phyloP scores from a whole-genome alignment of 2,329 filamentous ascomycete genomes.

The Rhynchosporium agropyri region DNA sequence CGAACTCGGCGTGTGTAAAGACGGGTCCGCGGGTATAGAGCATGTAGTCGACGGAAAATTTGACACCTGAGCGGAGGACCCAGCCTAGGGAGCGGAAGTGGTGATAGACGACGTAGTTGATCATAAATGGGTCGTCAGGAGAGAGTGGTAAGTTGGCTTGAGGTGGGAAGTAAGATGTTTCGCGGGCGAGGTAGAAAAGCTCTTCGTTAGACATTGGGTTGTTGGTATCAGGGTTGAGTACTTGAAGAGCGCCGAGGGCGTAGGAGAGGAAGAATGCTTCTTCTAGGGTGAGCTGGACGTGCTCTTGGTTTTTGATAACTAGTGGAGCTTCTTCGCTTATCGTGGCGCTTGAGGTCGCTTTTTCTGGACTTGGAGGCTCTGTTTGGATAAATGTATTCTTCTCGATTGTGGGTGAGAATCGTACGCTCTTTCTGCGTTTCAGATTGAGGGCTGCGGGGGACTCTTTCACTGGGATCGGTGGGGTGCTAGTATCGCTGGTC shows the following conservation, averaged over 20 bases:
- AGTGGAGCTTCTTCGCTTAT: constrained; percentile 35
- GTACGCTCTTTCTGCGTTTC: constrained; percentile 63
- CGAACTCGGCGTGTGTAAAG: constrained; percentile 94
- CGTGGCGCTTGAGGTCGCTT: constrained; percentile 17
- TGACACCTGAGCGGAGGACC: constrained; percentile 89
- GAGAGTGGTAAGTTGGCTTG: constrained; percentile 50
- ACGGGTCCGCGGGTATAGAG: constrained; percentile 91
- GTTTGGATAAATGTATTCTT: constrained; percentile 63
- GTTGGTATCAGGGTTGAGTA: constrained; percentile 56
- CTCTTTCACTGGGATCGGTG: constrained; percentile 26
- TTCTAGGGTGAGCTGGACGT: constrained; percentile 87
- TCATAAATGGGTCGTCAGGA: constrained; percentile 81
- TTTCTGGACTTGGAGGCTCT: constrained; percentile 43
- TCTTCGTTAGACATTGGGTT: constrained; percentile 53
- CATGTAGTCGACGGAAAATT: constrained; percentile 94
- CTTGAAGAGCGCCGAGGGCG: constrained; percentile 71
- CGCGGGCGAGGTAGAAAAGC: constrained; percentile 69
- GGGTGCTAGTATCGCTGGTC: constrained; percentile 18
- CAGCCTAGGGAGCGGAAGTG: constrained; percentile 95
- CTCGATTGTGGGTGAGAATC: constrained; percentile 69
- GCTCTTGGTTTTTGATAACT: constrained; percentile 64
- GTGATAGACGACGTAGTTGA: constrained; percentile 90
- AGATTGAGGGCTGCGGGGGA: constrained; percentile 38
- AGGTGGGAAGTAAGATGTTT: constrained; percentile 70
- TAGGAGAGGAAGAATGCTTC: constrained; percentile 92